Base-by-base conservation (phyloP, 148 eudicot genomes). In the Amaranthus cruentus region DNA sequence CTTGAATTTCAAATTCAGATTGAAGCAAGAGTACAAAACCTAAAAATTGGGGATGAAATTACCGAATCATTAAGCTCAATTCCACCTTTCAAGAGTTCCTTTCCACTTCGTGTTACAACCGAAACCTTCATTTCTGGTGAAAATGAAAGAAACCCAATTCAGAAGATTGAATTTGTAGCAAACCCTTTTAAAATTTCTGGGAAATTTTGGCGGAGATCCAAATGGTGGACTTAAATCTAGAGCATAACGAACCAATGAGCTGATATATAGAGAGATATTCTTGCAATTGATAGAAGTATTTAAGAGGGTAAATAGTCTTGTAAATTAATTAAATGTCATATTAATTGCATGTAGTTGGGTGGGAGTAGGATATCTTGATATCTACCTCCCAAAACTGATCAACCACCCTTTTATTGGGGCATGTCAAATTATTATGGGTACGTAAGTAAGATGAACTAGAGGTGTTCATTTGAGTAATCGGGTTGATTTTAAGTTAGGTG, bases 31-130 rank as follows among this genome's bases (percentile, higher is more conserved):
- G 64, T 47, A 18, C 42, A 47, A 44, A 72, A 70, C n/a, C 60
- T 81, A 68, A 53, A 73, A n/a, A 18, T 38, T 9, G 49, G 78
- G 77, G 66, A 62, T 60, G 66, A 69, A 66, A 76, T 53, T 91
- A 94, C 98, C 14, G 93, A 83, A 81, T 88, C 90, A 79, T 73
- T 57, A 75, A 94, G 93, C 67, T 91, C 97, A 69, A 94, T 72
- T 43, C 93, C 96, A 7, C 96, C 96, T 81, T 87, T 91, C 68
- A 91, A 47, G 50, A 91, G 75, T 76, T 94, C 98, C 72, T 81
- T 83, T 2, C 93, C 96, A 81, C 93, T 94, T n/a, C 97, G 86
- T 7, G 96, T 85, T 42, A 80, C 80, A 63, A 94, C 88, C 11
- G 76, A 68, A 66, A 94, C 91, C 88, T 88, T 89, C 98, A 94